Evolutionary conservation across 2,329 filamentous ascomycete genomes (phyloP).

Genomic region (Exophiala oligosperma): DNA sequence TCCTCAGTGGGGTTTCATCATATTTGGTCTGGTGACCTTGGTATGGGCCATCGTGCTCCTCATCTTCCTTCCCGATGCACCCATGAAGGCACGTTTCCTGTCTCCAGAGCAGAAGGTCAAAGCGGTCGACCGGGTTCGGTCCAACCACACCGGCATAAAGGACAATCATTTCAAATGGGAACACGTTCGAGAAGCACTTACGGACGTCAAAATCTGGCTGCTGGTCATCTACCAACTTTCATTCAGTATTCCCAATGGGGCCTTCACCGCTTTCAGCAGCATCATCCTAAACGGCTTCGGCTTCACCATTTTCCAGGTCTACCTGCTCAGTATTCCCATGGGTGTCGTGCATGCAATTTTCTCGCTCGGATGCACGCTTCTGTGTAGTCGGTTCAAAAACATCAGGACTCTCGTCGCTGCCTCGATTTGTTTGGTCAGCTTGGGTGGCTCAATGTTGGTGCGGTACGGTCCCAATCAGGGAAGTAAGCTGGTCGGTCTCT

Average conservation of each 20-base stretch:
- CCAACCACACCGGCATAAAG: slow-evolving; percentile 32
- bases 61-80: slow-evolving; percentile 30
- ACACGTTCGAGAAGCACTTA: slow-evolving; percentile 42
- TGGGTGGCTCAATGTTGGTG: slow-evolving; percentile 10
- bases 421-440: slow-evolving; percentile 7
- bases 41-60: slow-evolving; percentile 30
- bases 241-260: no score
- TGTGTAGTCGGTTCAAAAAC: no score
- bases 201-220: slow-evolving; percentile 27
- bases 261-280: background rate
- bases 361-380: background rate
- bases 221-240: slow-evolving; percentile 3
- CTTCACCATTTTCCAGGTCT: slow-evolving; percentile 5
- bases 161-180: slow-evolving; percentile 48
- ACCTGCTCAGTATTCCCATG: slow-evolving; percentile 9
- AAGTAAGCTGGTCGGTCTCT: slow-evolving; percentile 16
- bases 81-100: slow-evolving; percentile 29
- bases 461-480: slow-evolving; percentile 14
- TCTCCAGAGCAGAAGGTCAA: slow-evolving; percentile 28
- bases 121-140: slow-evolving; percentile 28
- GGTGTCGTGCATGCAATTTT: slow-evolving; percentile 9
- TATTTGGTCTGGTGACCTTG: slow-evolving; percentile 32
- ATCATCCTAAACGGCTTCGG: slow-evolving; percentile 10
- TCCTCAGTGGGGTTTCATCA: slow-evolving; percentile 25
- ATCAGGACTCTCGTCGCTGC: slow-evolving; percentile 1